Conservation (phyloP, 1,284 basidiomycete genomes). For the Cryptococcus sp. region DNA sequence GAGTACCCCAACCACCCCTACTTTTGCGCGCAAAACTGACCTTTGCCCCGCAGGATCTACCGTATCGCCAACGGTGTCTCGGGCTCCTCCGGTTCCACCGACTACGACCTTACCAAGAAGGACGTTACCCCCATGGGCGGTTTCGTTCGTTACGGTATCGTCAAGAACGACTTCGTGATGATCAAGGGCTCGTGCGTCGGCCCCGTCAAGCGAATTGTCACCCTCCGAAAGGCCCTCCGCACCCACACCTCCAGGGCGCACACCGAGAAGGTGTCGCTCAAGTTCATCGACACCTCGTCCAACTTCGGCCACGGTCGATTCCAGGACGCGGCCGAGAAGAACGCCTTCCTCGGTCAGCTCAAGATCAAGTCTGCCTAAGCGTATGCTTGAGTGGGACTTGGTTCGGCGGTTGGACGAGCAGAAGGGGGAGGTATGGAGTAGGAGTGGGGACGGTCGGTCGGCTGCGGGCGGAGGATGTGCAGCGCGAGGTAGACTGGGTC, state of each 20-base stretch:
- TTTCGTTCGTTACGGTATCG: conserved; percentile 95
- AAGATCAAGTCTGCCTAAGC: conserved; percentile 46
- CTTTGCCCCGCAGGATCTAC: conserved; percentile 63
- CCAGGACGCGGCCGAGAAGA: conserved; percentile 96
- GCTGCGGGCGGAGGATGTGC: too few relatives aligned
- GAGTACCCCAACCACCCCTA: background rate
- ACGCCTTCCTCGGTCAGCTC: conserved; percentile 76
- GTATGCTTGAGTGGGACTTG: too few relatives aligned
- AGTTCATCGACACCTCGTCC: conserved; percentile 94
- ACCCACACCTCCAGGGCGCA: conserved; percentile 54
- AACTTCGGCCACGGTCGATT: conserved; percentile 59
- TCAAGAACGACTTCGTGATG: conserved; percentile 98
- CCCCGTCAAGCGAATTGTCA: conserved; percentile 88
- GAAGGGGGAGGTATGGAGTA: too few relatives aligned
- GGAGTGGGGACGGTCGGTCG: too few relatives aligned
- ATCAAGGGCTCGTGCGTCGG: conserved; percentile 92
- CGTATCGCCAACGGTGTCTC: conserved; percentile 82
- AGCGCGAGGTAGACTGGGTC: too few relatives aligned
- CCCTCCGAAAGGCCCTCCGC: conserved; percentile 43
- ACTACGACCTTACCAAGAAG: conserved; percentile 91
- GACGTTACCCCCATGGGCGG: conserved; percentile 97
- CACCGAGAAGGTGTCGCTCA: conserved; percentile 88
- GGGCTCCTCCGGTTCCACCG: conserved; percentile 84
- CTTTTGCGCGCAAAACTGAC: background rate
- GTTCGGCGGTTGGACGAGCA: too few relatives aligned